Base-by-base conservation (phyloP, 352 stramenopile genomes). In the Globisporangium uncinulatum region DNA sequence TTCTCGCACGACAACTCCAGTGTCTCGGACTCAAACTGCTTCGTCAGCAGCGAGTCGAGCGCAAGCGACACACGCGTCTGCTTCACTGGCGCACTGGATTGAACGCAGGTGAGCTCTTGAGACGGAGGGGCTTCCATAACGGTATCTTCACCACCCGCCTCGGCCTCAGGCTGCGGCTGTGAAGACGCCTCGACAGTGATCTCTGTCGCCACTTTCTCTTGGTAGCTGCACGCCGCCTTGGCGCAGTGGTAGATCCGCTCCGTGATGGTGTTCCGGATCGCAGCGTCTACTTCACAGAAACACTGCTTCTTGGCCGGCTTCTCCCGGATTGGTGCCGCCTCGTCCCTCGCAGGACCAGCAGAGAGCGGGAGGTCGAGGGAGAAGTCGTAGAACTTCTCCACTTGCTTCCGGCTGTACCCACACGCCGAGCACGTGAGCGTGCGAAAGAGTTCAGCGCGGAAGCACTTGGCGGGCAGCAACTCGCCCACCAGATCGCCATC, bases 331-430 rank as follows among this genome's bases (percentile, higher is more conserved):
- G 29, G 21, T 9, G 45, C 53, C 11, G 39, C 36, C 17, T 58
- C 57, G 4, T 57, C 50, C 6, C 15, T 45, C 34, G 66, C 57
- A 36, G 53, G 56, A 48, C 56, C 43, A n/a, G 59, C 50, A 42
- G 65, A 55, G 53, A 79, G 75, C 20, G 86, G 83, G 13, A 95
- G 54, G 66, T 95, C 86, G 15, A 95, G 62, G 4, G 86, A 94
- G 56, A 95, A 91, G 51, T 95, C 83, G 53, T 91, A 91, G 57
- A 94, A 95, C 37, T 73, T 81, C 59, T 95, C 86, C 8, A 82
- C 63, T 54, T 91, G 71, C 51, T 85, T 86, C 24, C 86, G 79
- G 29, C 70, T 91, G 71, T 93, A 94, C 13, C 70, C 68, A 64
- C 86, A 95, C 29, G 69, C 84, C 17, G 62, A 69, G 63, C 86